Base-by-base conservation (phyloP, 2,329 filamentous ascomycete species). In the Alternaria angustiovoidea region DNA sequence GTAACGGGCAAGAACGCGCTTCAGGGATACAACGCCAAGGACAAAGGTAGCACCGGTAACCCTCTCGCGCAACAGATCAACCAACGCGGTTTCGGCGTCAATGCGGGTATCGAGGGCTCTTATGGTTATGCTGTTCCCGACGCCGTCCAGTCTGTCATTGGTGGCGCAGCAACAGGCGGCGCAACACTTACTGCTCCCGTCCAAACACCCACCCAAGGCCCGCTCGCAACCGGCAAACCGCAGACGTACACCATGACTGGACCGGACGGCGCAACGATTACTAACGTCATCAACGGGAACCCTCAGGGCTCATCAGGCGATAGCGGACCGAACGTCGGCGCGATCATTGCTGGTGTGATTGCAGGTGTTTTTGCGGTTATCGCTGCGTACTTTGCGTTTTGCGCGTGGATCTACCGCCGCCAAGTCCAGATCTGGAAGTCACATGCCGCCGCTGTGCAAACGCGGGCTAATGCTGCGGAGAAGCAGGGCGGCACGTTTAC, bases 41-140 rank as follows among this genome's bases (percentile, higher is more conserved):
- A 66, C 54, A 75, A 71, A 5, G 67, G 65, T 39, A 75, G 73
- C 59, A 70, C 69, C 3, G 78, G 76, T 4, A 82, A 82, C 54
- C 81, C 81, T 1, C 78, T 83, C 41, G 85, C 83, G 54, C 84
- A 80, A 76, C 87, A 81, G 80, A 82, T 76, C 16, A 81, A 83
- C 26, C 85, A 87, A 78, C 76, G 81, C 38, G 75, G 74, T 65
- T 81, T 81, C 26, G 83, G 87, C 44, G 76, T 86, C 38, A 78
- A 85, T 2, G 84, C 84, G 42, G 87, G 84, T 34, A 85, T 89
- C n/a, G 82, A 84, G 68, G 85, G 85, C 26, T 83, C 81, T 14
- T 86, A 84, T 65, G 88, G 88, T 39, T 96, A 96, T 73, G 81
- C 82, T 2, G 90, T 95, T 1, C 92, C 91, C 0, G 80, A 85